Evolutionary conservation across 371 early-diverging fungal species (phyloP), one percentile per base, ranked within the genome.

Genomic region (Dichotomocladium elegans): DNA sequence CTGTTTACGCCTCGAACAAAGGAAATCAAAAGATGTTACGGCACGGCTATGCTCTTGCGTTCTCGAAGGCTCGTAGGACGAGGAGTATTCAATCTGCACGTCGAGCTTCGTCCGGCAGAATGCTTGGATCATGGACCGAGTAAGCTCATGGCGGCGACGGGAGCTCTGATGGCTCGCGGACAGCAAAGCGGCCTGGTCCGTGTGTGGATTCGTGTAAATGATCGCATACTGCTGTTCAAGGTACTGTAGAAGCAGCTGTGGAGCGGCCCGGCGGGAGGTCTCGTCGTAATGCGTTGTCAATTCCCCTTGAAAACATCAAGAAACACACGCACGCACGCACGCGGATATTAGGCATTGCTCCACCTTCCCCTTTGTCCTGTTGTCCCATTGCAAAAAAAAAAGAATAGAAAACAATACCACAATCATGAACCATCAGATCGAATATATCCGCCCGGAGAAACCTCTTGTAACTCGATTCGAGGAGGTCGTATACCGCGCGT

Each of bases 381-480:
- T n/a, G n/a, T n/a, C n/a, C 9, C 17, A 4, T 26, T 35, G 14
- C 5, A 1, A 33, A 8, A 5, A 19, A 37, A 4, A 47, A 60
- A n/a, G n/a, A n/a, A n/a, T n/a, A n/a, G n/a, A n/a, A n/a, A n/a
- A n/a, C n/a, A n/a, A 47, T 63, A 63, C 77, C 77, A 46, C 72
- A 71, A 21, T 68, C 48, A 14, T 47, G 44, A 1, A 61, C 59
- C 77, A 77, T 73, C 2, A 53, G 50, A 42, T 69, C 48, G 55
- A 63, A 77, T 1, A 51, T 58, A 5, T 63, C 61, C 25, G 69
- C 63, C 14, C 47, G 55, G 21, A 55, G 44, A 47, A 81, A 82
- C n/a, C 73, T 53, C 57, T 71, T 61, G 51, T 68, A 82, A 44
- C 79, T 76, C 19, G 70, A 64, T 37, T 82, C 83, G 24, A 82